phyloP scores from a whole-genome alignment of 345 rosid species.

The Arabis alpina region DNA sequence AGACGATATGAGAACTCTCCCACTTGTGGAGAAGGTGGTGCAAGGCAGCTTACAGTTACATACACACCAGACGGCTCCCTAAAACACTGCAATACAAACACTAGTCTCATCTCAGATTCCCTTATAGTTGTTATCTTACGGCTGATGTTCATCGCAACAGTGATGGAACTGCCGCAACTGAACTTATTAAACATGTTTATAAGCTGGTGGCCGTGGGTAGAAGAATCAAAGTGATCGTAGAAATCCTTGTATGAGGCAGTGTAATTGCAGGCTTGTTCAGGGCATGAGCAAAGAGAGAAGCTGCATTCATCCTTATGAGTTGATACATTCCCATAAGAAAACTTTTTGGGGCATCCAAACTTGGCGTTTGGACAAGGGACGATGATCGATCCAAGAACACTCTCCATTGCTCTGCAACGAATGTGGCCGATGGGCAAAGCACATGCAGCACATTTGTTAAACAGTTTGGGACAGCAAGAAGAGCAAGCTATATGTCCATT shows the following conservation, averaged over 20 bases:
- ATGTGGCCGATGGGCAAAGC: slow-evolving; percentile 43
- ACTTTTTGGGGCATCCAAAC: slow-evolving; percentile 44
- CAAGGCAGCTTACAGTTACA: slow-evolving; percentile 9
- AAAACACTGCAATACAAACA: background rate
- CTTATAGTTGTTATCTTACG: background rate
- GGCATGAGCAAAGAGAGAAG: slow-evolving; percentile 49
- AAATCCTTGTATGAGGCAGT: slow-evolving; percentile 23
- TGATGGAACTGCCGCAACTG: background rate
- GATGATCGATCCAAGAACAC: slow-evolving; percentile 45
- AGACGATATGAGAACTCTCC: background rate
- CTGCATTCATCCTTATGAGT: slow-evolving; percentile 46
- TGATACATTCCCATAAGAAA: slow-evolving; percentile 36
- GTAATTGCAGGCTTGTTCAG: slow-evolving; percentile 41
- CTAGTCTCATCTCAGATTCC: background rate
- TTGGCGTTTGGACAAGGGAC: slow-evolving; percentile 45
- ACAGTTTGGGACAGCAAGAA: slow-evolving; percentile 46
- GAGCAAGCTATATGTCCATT: slow-evolving; percentile 58
- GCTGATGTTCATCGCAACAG: background rate
- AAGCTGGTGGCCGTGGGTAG: background rate
- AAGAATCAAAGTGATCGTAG: slow-evolving; percentile 21
- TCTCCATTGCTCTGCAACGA: slow-evolving; percentile 54
- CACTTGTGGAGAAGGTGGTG: background rate
- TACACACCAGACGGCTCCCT: background rate
- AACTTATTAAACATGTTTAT: background rate
- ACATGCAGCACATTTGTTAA: slow-evolving; percentile 49